Conservation (phyloP, 2,329 filamentous ascomycete genomes). For the Diaporthe batatas region DNA sequence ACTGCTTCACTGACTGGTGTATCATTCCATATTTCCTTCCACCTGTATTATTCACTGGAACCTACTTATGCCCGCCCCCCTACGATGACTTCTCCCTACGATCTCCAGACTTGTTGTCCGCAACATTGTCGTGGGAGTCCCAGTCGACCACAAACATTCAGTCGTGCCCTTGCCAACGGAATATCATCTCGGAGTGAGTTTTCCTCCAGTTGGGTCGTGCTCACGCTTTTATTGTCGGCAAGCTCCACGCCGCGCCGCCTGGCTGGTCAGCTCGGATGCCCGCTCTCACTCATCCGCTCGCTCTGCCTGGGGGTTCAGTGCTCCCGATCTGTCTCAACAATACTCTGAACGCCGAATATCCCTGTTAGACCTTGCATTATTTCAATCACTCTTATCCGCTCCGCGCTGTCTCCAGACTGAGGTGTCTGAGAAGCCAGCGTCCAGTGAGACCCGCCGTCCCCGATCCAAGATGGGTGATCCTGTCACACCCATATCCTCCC, state of each 20-base stretch:
- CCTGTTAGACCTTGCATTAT: background rate
- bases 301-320: background rate
- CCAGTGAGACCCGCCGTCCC: background rate
- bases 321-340: conserved; percentile 3
- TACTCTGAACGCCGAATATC: background rate
- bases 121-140: conserved; percentile 38
- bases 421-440: background rate
- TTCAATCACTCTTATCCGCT: conserved; percentile 15
- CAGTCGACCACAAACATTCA: conserved; percentile 27
- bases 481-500: conserved; percentile 24
- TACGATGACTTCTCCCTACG: conserved; percentile 38
- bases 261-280: conserved; percentile 3
- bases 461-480: conserved; percentile 26
- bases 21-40: conserved; percentile 15
- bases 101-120: conserved; percentile 28
- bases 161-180: conserved; percentile 14
- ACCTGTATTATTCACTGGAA: background rate
- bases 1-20: conserved; percentile 25
- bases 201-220: conserved; percentile 3
- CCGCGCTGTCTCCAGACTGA: background rate
- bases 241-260: background rate
- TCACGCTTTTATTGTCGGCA: conserved; percentile 7
- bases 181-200: conserved; percentile 1
- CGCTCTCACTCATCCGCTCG: conserved; percentile 16
- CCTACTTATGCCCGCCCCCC: conserved; percentile 23